Conservation (phyloP, 805 yeast genomes). For the Suhomyces pyralidae region DNA sequence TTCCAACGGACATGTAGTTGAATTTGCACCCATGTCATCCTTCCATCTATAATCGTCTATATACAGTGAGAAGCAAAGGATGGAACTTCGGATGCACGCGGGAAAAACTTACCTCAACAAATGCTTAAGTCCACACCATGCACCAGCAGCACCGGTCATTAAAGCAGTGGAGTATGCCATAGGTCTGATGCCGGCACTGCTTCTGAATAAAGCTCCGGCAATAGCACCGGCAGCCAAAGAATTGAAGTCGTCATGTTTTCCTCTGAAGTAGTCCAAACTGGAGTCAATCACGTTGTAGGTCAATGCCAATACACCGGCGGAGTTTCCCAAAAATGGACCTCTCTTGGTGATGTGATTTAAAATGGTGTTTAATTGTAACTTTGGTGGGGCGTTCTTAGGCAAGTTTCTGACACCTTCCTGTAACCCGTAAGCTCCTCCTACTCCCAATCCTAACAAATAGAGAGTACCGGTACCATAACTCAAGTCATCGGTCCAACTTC, state of each 20-base stretch:
- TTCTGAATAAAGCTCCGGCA: slow-evolving; percentile 87
- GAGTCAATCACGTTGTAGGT: slow-evolving; percentile 84
- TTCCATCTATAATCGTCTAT: slow-evolving; percentile 4
- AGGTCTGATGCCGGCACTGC: slow-evolving; percentile 80
- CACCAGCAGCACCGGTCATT: slow-evolving; percentile 87
- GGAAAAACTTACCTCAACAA: slow-evolving; percentile 7
- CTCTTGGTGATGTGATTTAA: slow-evolving; percentile 90
- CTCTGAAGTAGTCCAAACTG: slow-evolving; percentile 74
- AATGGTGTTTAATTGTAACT: slow-evolving; percentile 82
- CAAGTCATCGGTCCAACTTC: slow-evolving; percentile 96
- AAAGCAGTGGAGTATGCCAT: slow-evolving; percentile 83
- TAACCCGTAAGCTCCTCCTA: slow-evolving; percentile 88
- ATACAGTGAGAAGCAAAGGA: slow-evolving; percentile 4
- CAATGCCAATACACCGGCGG: slow-evolving; percentile 90
- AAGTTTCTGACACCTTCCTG: slow-evolving; percentile 80
- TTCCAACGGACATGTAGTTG: neutral
- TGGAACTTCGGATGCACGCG: neutral
- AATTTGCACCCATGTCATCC: slow-evolving; percentile 1
- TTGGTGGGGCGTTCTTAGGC: slow-evolving; percentile 73
- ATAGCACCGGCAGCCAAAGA: slow-evolving; percentile 86
- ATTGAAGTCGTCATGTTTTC: slow-evolving; percentile 82
- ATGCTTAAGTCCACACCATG: slow-evolving; percentile 83
- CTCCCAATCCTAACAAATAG: slow-evolving; percentile 78
- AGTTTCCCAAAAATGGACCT: slow-evolving; percentile 94
- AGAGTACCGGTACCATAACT: slow-evolving; percentile 98